A percentile compares a stretch with the other conserved stretches of the same genome.
These are phyloP conservation scores for Triglochin maritima DNA, from an alignment of 106 monocot species.

Conservation along the genomic window DNA sequence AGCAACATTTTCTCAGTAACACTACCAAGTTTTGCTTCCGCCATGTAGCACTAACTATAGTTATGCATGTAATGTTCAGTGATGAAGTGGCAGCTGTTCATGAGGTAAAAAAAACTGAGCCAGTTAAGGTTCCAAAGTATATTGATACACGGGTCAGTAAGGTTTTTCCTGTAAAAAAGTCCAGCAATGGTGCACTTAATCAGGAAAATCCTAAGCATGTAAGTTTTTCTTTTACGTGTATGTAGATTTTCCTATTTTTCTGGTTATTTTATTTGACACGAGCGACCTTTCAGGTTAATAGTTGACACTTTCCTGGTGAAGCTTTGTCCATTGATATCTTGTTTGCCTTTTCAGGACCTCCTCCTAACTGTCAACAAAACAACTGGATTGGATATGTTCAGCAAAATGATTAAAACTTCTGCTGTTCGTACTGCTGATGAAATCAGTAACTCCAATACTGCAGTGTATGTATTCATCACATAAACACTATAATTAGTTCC, in stretches of 20 bases:
- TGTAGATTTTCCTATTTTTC: not conserved
- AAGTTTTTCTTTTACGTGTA: not conserved
- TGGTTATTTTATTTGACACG: not conserved
- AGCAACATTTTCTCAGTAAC: not conserved
- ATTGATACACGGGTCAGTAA: slow-evolving; percentile 20
- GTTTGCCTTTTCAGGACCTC: slow-evolving; percentile 21
- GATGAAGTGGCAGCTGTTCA: not conserved
- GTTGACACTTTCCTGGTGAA: not conserved
- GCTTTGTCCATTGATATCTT: not conserved
- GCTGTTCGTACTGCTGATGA: slow-evolving; percentile 4
- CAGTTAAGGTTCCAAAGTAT: slow-evolving; percentile 11
- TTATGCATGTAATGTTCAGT: slow-evolving; percentile 1
- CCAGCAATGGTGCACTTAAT: slow-evolving; percentile 2
- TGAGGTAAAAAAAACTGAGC: slow-evolving; percentile 6
- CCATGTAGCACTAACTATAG: not conserved
- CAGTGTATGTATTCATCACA: slow-evolving; percentile 19
- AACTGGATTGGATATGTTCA: not conserved
- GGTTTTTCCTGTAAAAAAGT: slow-evolving; percentile 17
- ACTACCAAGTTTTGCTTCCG: not conserved
- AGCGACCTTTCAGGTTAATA: not conserved
- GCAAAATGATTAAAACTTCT: slow-evolving; percentile 3
- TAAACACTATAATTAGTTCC: not conserved
- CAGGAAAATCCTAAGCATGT: slow-evolving; percentile 9
- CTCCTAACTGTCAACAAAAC: not conserved
- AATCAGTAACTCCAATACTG: slow-evolving; percentile 1